Evolutionary conservation across 805 yeast species (phyloP), one percentile per base, ranked within the genome.

Genomic region (Cyberlindnera amylophila): DNA sequence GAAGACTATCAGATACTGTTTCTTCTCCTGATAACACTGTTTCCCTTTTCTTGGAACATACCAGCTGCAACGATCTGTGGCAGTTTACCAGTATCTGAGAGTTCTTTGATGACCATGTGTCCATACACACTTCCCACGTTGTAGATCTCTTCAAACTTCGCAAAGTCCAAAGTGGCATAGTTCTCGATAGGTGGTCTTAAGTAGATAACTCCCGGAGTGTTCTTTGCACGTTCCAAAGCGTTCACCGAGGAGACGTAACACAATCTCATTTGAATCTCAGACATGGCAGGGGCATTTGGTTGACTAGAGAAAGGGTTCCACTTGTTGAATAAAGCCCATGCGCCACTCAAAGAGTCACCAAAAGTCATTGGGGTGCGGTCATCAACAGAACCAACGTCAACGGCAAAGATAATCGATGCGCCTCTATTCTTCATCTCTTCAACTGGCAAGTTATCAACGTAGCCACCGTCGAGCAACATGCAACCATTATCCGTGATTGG

Each of bases 171-270:
- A 0, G 98, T 93, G 0, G 90, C 96, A 61, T 81, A 91, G 47
- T 78, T 74, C 53, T 91, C 97, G 54, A 93, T 86, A 0, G 99
- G 99, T 4, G 99, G 99, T 35, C 99, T 74, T 51, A 89, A 68
- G 58, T 91, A 91, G 7, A 86, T 68, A 11, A 93, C 91, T 0
- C 96, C 96, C 0, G 88, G 84, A 0, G 89, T 82, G 23, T 61
- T 69, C 59, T 91, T 93, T 2, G 96, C 97, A 45, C 75, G 72
- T 55, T 91, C 96, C 37, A 93, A 67, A 0, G 97, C 97, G 64
- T 86, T 86, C 1, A 91, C 99, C 39, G 96, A 86, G 0, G 96
- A 86, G 31, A 91, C 99, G 61, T 93, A 91, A 0, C 97, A 96
- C 46, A 91, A 68, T 43, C 98, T 71, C 68, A 88, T 75, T 65